These are phyloP conservation scores for Chlamydomonas sphaeroides DNA, from an alignment of 139 green algal species.

Conservation along the genomic window DNA sequence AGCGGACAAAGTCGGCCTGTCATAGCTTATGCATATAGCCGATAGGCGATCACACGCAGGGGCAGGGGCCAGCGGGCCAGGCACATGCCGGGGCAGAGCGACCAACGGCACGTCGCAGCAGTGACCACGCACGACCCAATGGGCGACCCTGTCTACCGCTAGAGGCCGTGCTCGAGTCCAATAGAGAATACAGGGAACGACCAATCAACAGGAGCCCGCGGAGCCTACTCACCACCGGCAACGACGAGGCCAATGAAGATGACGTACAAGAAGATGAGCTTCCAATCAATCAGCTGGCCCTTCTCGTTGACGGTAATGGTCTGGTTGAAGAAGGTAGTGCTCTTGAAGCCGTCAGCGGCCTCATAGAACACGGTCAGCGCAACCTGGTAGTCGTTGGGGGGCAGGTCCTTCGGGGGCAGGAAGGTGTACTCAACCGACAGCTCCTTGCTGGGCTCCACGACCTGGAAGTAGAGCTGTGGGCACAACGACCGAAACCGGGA, in stretches of 20 bases:
- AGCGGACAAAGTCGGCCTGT: no score
- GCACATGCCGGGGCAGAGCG: no score
- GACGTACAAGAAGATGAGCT: constrained; percentile 68
- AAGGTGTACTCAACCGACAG: constrained; percentile 77
- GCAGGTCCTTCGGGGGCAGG: constrained; percentile 58
- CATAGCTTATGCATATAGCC: no score
- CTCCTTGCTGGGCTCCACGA: constrained; percentile 63
- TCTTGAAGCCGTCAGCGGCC: constrained; percentile 39
- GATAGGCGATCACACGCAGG: no score
- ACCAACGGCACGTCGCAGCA: no score
- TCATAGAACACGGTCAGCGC: constrained; percentile 68
- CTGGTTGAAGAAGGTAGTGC: constrained; percentile 80
- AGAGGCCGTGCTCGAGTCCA: no score
- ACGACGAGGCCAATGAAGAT: constrained; percentile 55
- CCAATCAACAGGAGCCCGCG: no score
- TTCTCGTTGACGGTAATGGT: constrained; percentile 75
- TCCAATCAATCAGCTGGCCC: constrained; percentile 68
- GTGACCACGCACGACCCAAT: no score
- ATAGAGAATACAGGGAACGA: no score
- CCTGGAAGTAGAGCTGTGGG: constrained; percentile 61
- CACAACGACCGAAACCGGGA: background rate
- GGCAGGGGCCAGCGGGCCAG: no score
- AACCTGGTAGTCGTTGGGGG: constrained; percentile 58
- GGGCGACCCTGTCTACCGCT: no score
- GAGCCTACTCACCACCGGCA: constrained; percentile 64